A percentile compares a stretch with the other conserved stretches of the same genome.
phyloP scores from a whole-genome alignment of 2,329 filamentous ascomycete species.

The Cordyceps cateniannulata region DNA sequence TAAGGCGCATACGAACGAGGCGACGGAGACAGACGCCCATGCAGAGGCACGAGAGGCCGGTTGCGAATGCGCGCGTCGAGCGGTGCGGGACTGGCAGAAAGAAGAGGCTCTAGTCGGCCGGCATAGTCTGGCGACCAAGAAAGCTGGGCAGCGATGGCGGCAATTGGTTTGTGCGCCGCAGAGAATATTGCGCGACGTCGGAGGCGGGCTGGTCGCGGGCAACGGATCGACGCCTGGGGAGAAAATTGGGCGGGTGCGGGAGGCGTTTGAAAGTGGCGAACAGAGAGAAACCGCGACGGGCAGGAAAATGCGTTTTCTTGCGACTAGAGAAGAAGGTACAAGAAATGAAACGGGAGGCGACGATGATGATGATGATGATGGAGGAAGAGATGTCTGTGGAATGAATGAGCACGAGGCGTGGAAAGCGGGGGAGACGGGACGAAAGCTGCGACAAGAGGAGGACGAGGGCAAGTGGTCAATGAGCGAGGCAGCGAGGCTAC shows the following conservation, averaged over 20 bases:
- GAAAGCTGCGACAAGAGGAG: slow-evolving; percentile 18
- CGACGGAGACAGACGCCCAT: neutral
- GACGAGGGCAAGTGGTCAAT: neutral
- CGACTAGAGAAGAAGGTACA: slow-evolving; percentile 10
- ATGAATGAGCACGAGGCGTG: slow-evolving; percentile 12
- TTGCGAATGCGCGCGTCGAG: neutral
- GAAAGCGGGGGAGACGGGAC: slow-evolving; percentile 17
- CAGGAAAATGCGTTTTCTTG: neutral
- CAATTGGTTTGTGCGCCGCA: slow-evolving; percentile 2
- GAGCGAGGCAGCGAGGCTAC: neutral
- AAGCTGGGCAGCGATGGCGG: neutral
- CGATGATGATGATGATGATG: slow-evolving; percentile 12
- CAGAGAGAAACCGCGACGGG: neutral
- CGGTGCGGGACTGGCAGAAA: neutral
- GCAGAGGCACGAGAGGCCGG: neutral
- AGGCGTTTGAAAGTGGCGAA: neutral
- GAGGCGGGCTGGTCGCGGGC: neutral
- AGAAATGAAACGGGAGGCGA: slow-evolving; percentile 13
- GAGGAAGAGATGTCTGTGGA: slow-evolving; percentile 1
- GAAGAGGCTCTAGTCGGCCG: slow-evolving; percentile 1
- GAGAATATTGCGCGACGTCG: slow-evolving; percentile 3
- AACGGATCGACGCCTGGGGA: neutral
- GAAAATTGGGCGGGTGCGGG: neutral
- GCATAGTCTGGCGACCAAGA: slow-evolving; percentile 3
- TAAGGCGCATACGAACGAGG: slow-evolving; percentile 4